Base-by-base conservation (phyloP, 176 grass and related monocot species). In the Alloteropsis semialata region DNA sequence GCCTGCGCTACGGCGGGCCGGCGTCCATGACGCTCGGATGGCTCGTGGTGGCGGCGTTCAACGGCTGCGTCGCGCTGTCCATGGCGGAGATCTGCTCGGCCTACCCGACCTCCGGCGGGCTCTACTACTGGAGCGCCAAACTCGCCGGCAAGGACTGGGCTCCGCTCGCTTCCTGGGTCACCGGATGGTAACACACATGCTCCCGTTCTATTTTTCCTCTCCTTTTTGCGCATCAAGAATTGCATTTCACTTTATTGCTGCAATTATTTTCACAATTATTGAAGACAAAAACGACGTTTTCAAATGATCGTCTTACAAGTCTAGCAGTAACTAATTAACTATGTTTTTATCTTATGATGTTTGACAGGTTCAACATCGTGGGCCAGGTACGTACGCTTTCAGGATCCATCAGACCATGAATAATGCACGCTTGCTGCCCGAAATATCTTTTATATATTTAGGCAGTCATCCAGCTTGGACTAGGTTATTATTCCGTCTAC, bases 11-110 rank as follows among this genome's bases (percentile, higher is more conserved):
- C 78, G 90, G 90, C 10, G 90, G 90, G 5, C 90, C 90, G 42
- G 82, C 69, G 41, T 92, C 86, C 8, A 88, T 88, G 85, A 83
- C 90, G 65, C 45, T 92, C 17, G 90, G 90, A 5, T 92, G 90
- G 90, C 49, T 92, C 5, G 82, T 82, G 6, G 90, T 92, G 15
- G 76, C 79, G 1, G 4, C 18, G 1, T 91, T 97, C 77, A 91
- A 87, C 37, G 61, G 53, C 49, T 85, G 83, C 19, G 64, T 97
- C 0, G 91, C 88, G 0, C 43, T 97, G 29, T 93, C 94, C 49
- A 93, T 97, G 94, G 94, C 88, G 0, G 94, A 97, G 86, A 93
- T 97, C 28, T 97, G 94, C 86, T 97, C 94, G 0, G 86, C 94
- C 0, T 97, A 88, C 85, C 94, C 91, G 44, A 97, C 94, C 38